A percentile compares a stretch with the other conserved stretches of the same genome.
Evolutionary conservation across 495 filamentous ascomycete genomes (phyloP).

Genomic region (Tetracladium marchalianum): DNA sequence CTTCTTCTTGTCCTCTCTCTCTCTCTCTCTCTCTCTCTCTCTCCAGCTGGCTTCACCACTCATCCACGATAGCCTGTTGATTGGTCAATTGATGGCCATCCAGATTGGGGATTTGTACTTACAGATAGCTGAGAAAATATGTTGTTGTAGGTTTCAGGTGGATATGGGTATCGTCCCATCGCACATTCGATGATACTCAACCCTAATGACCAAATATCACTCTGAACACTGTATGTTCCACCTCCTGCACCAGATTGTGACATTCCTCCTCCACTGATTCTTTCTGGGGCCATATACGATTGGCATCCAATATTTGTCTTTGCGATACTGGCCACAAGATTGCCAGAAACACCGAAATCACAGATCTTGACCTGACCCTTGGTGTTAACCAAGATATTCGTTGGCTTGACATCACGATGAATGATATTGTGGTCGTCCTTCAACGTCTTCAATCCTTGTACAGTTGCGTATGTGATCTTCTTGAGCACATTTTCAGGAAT

Average conservation of each 20-base stretch:
- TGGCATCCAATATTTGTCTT: constrained; percentile 99
- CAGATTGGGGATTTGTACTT: constrained; percentile 33
- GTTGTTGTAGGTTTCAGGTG: constrained; percentile 95
- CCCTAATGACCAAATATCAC: constrained; percentile 95
- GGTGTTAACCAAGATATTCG: constrained; percentile 89
- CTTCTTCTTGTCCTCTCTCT: too few relatives aligned
- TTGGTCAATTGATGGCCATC: constrained; percentile 6
- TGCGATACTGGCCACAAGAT: constrained; percentile 92
- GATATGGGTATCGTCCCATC: constrained; percentile 91
- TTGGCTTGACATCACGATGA: constrained; percentile 96
- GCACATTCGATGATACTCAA: constrained; percentile 95
- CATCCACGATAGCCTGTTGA: constrained; percentile 87
- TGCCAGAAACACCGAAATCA: constrained; percentile 96
- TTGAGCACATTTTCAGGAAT: constrained; percentile 82
- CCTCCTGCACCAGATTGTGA: constrained; percentile 63
- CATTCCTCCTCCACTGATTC: constrained; percentile 79
- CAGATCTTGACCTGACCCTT: constrained; percentile 94
- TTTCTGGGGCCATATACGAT: constrained; percentile 98
- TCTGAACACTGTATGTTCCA: constrained; percentile 95
- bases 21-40: too few relatives aligned
- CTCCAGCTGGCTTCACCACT: too few relatives aligned
- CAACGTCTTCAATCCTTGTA: constrained; percentile 81
- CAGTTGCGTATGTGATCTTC: constrained; percentile 84
- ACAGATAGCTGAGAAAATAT: constrained; percentile 97
- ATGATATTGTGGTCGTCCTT: constrained; percentile 99